phyloP scores from a whole-genome alignment of 2,329 filamentous ascomycete genomes.

The Aspergillus pseudoterreus region DNA sequence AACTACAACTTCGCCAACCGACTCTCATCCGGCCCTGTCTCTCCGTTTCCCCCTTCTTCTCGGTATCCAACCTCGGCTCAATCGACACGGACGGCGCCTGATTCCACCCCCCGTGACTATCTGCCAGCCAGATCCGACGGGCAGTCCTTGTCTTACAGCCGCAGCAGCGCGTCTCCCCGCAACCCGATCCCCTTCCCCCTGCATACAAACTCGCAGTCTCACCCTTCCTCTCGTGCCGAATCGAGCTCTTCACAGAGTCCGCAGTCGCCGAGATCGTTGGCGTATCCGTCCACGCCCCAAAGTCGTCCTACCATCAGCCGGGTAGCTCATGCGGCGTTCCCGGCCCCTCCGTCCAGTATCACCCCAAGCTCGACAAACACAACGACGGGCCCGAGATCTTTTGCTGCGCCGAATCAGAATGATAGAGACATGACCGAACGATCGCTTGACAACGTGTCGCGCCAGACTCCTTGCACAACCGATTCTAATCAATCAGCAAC shows the following conservation, averaged over 20 bases:
- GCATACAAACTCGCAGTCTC: constrained; percentile 25
- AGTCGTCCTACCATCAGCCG: constrained; percentile 19
- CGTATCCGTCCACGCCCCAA: constrained; percentile 19
- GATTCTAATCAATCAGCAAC: constrained; percentile 26
- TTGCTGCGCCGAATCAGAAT: constrained; percentile 17
- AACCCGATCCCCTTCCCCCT: constrained; percentile 29
- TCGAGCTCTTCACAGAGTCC: constrained; percentile 23
- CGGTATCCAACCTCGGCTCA: constrained; percentile 9
- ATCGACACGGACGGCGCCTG: constrained; percentile 15
- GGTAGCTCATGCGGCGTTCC: constrained; percentile 28
- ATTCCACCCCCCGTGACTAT: constrained; percentile 36
- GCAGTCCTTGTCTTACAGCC: constrained; percentile 20
- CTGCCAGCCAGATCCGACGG: constrained; percentile 27
- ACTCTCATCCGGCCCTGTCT: constrained; percentile 6
- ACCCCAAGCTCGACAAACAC: constrained; percentile 16
- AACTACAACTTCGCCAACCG: constrained; percentile 7
- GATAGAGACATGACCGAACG: constrained; percentile 22
- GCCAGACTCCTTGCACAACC: constrained; percentile 23
- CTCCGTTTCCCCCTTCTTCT: constrained; percentile 2
- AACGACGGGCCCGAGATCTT: constrained; percentile 12
- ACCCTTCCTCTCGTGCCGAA: constrained; percentile 17
- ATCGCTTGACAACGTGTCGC: constrained; percentile 19
- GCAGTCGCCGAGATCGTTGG: constrained; percentile 23
- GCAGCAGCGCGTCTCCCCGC: constrained; percentile 17
- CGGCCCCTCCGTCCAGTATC: constrained; percentile 22